Conservation (phyloP, 2,329 filamentous ascomycete species). For the Ascosphaera apis region DNA sequence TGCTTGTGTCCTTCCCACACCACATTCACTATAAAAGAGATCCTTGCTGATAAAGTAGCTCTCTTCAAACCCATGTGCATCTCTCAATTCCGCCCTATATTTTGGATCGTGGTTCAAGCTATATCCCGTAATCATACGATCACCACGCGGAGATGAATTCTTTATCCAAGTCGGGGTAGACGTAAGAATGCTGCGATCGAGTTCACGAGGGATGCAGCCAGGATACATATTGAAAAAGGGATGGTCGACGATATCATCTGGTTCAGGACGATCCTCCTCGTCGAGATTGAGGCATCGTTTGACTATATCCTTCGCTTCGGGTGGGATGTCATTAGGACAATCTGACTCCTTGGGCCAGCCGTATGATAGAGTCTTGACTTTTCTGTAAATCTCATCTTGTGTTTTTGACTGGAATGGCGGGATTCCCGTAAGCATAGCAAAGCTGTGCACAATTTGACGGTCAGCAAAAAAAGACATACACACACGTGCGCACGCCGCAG, state of each 20-base stretch:
- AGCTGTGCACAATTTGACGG: conserved; percentile 28
- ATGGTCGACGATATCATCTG: conserved; percentile 27
- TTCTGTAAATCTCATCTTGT: conserved; percentile 28
- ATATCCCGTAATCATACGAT: conserved; percentile 20
- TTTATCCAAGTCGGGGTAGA: conserved; percentile 21
- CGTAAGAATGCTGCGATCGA: conserved; percentile 18
- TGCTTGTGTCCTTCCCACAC: conserved; percentile 20
- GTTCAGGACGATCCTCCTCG: conserved; percentile 24
- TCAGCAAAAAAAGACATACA: too few relatives aligned
- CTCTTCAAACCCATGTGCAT: conserved; percentile 15
- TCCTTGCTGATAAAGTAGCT: conserved; percentile 18
- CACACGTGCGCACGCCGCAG: too few relatives aligned
- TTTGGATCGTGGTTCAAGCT: conserved; percentile 21
- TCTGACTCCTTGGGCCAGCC: conserved; percentile 25
- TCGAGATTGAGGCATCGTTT: conserved; percentile 24
- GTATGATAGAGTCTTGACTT: conserved; percentile 24
- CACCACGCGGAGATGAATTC: conserved; percentile 22
- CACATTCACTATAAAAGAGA: conserved; percentile 22
- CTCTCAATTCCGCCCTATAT: conserved; percentile 14
- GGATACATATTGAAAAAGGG: conserved; percentile 27
- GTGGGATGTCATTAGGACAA: conserved; percentile 22
- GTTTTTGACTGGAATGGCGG: conserved; percentile 75
- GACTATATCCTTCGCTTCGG: conserved; percentile 26
- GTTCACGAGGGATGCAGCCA: conserved; percentile 22
- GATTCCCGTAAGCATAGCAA: conserved; percentile 89